Evolutionary conservation across 73 alveolate genomes (phyloP), one percentile per base, ranked within the genome.

Genomic region (Breviolum minutum): DNA sequence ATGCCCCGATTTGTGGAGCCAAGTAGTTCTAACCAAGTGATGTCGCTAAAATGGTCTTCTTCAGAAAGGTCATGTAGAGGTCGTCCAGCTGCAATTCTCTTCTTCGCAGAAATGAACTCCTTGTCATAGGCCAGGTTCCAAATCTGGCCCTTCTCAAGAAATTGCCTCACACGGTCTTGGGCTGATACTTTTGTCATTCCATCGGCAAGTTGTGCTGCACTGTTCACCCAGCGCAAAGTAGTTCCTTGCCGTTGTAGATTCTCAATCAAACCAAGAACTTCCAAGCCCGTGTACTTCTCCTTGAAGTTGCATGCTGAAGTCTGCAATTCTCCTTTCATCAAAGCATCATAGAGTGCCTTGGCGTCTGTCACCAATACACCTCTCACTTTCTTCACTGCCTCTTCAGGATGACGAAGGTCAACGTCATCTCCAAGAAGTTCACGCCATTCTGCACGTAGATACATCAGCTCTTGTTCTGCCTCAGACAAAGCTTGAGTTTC

Each of bases 401-500:
- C 40, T 7, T 3, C 12, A 8, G 73, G 2, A 16, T 82, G 16
- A 14, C 71, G 9, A 13, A 82, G 12, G 73, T 82, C 29, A 40
- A 82, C 32, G 6, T 1, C 73, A 1, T 54, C 12, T 0, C 91
- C 73, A 5, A 5, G 73, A 6, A 82, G 71, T 13, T 82, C 91
- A 0, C 32, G 48, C 91, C 91, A 82, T 19, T 11, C 20, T 0
- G 61, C 32, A 19, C 94, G 10, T 8, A 27, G 20, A 54, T 7
- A 24, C 30, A 60, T 16, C 4, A 84, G 60, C 20, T 84, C 94
- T 22, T 19, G 63, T 27, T 61, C 94, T 8, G 62, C 60, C 30
- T 54, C 94, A 9, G 91, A 16, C 61, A 84, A n/a, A 17, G 79
- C 77, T 22, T 84, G 94, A 8, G 77, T 26, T 29, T 84, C 94